These are phyloP conservation scores for Fusarium scirpi DNA, from an alignment of 2,329 filamentous ascomycete species.

Conservation along the genomic window DNA sequence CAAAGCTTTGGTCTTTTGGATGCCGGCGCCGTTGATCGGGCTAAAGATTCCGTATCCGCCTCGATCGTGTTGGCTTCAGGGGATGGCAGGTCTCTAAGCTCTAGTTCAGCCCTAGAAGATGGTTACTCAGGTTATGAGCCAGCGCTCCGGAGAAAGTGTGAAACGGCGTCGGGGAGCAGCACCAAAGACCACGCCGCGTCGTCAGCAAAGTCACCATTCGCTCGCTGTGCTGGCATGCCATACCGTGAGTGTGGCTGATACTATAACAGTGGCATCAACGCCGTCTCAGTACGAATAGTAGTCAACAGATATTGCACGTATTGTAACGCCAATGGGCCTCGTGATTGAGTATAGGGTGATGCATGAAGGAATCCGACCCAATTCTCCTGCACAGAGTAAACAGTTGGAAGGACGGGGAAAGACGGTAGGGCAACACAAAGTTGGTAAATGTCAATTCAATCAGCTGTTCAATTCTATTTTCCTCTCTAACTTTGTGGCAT, in stretches of 20 bases:
- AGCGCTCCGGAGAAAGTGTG: slow-evolving; percentile 36
- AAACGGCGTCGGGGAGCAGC: slow-evolving; percentile 31
- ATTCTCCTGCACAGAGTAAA: neutral
- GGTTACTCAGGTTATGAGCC: slow-evolving; percentile 36
- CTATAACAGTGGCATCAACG: slow-evolving; percentile 8
- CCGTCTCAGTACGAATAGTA: neutral
- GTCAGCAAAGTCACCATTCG: slow-evolving; percentile 16
- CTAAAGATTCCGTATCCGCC: slow-evolving; percentile 38
- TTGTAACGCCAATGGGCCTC: slow-evolving; percentile 3
- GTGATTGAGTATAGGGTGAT: slow-evolving; percentile 27
- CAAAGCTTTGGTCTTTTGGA: slow-evolving; percentile 22
- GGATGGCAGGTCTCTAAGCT: slow-evolving; percentile 31
- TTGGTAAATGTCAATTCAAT: slow-evolving; percentile 1
- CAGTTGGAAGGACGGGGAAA: slow-evolving; percentile 13
- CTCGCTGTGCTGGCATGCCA: slow-evolving; percentile 7
- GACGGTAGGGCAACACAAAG: slow-evolving; percentile 14
- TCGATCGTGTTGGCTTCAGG: slow-evolving; percentile 35
- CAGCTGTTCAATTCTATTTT: slow-evolving; percentile 15
- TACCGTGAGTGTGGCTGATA: slow-evolving; percentile 29
- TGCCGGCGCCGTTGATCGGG: slow-evolving; percentile 41
- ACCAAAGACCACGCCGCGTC: slow-evolving; percentile 30
- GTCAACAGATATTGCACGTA: neutral
- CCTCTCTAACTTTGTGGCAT: neutral
- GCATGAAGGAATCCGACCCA: slow-evolving; percentile 4
- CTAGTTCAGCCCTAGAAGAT: slow-evolving; percentile 47